Evolutionary conservation across 495 filamentous ascomycete species (phyloP).

Genomic region (Neurospora hispaniola): DNA sequence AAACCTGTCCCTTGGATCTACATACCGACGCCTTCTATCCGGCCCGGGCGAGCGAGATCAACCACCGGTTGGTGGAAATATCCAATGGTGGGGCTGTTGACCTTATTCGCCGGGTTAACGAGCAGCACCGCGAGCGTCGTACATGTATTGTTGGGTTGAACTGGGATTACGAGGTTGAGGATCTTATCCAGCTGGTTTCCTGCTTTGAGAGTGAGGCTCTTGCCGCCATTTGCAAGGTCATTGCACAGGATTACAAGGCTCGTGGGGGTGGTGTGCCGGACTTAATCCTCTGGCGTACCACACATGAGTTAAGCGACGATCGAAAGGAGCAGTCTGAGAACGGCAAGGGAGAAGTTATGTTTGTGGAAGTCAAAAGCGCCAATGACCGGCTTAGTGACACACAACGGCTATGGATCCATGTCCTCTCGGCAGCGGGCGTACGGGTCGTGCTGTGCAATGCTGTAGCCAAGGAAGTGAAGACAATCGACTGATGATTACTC

Average conservation of each 20-base stretch:
- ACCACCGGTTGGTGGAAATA: conserved; percentile 76
- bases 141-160: conserved; percentile 84
- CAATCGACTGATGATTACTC: conserved; percentile 16
- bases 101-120: conserved; percentile 59
- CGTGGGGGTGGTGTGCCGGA: conserved; percentile 86
- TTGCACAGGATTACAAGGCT: conserved; percentile 88
- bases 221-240: conserved; percentile 75
- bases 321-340: conserved; percentile 8
- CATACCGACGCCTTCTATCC: conserved; percentile 92
- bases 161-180: conserved; percentile 77
- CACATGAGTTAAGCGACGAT: conserved; percentile 12
- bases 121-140: conserved; percentile 49
- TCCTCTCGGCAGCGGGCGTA: conserved; percentile 72
- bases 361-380: conserved; percentile 86
- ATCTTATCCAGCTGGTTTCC: conserved; percentile 68
- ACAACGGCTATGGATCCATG: conserved; percentile 93
- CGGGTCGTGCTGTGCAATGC: conserved; percentile 84
- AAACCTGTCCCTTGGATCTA: conserved; percentile 87
- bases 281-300: conserved; percentile 70
- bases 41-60: conserved; percentile 75
- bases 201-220: conserved; percentile 75
- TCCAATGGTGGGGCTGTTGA: conserved; percentile 58
- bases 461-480: conserved; percentile 57
- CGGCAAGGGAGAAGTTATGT: conserved; percentile 53
- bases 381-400: conserved; percentile 96